These are phyloP conservation scores for Vitis hybrid DNA, from an alignment of 177 flowering plant species.

Conservation along the genomic window DNA sequence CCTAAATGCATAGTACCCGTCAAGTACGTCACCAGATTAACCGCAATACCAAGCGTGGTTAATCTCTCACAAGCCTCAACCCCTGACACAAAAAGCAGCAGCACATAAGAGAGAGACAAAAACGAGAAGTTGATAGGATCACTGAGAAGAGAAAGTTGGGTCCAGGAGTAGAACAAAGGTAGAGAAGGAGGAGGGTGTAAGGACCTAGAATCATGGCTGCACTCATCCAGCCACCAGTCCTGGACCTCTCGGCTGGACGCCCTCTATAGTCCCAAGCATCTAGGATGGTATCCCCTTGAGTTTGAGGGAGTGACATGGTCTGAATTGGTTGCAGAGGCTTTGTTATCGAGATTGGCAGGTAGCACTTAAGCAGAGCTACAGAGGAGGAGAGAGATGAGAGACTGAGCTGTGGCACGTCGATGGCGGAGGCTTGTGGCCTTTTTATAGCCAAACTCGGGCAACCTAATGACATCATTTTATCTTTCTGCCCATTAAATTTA, in stretches of 20 bases:
- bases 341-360: no score
- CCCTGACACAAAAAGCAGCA: conserved; percentile 31
- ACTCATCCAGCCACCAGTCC: conserved; percentile 89
- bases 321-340: no score
- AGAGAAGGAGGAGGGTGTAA: neutral
- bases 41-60: conserved; percentile 90
- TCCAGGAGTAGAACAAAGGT: no score
- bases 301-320: conserved; percentile 46
- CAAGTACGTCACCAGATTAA: conserved; percentile 87
- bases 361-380: no score
- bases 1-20: conserved; percentile 93
- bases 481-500: no score
- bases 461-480: no score
- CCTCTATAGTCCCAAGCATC: conserved; percentile 94
- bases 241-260: conserved; percentile 53
- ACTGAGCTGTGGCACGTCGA: no score
- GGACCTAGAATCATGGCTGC: conserved; percentile 94
- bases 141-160: neutral
- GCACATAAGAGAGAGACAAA: neutral
- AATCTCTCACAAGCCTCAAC: conserved; percentile 80
- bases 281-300: conserved; percentile 42
- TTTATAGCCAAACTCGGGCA: no score
- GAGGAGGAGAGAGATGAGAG: no score
- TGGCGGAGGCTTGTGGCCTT: no score
- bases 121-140: neutral